These are phyloP conservation scores for Nemania serpens DNA, from an alignment of 2,329 filamentous ascomycete genomes.

Conservation along the genomic window DNA sequence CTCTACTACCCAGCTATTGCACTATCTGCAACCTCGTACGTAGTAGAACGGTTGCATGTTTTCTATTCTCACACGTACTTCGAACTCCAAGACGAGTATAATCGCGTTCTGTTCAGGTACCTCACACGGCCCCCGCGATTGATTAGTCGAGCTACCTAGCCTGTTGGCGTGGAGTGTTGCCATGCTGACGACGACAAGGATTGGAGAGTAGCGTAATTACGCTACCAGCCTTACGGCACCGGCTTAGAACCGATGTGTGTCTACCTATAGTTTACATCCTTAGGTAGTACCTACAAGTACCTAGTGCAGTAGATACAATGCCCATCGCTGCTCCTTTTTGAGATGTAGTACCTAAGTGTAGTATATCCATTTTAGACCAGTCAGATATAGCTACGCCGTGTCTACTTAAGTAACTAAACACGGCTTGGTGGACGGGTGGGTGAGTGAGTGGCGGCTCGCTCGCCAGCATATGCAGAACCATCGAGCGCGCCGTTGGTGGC, in stretches of 20 bases:
- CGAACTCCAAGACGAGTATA: background rate
- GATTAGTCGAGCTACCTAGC: constrained; percentile 8
- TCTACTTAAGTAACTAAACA: background rate
- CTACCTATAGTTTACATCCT: no score
- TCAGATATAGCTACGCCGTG: background rate
- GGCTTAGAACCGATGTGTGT: no score
- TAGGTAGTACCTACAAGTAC: no score
- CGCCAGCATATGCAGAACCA: no score
- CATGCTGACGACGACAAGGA: constrained; percentile 15
- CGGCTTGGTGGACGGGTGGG: background rate
- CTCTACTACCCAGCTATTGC: no score
- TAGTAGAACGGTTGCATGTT: no score
- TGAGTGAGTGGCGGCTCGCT: background rate
- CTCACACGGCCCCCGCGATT: background rate
- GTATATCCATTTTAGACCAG: no score
- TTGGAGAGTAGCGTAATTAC: constrained; percentile 15
- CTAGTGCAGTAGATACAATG: background rate
- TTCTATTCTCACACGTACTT: no score
- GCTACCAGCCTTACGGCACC: constrained; percentile 22
- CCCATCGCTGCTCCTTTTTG: background rate
- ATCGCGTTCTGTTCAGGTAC: constrained; percentile 1
- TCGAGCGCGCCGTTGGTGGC: constrained; percentile 2
- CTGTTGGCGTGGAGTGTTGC: no score
- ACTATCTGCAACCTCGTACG: no score
- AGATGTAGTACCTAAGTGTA: no score